Base-by-base conservation (phyloP, 345 rosid species). In the Linum trigynum region DNA sequence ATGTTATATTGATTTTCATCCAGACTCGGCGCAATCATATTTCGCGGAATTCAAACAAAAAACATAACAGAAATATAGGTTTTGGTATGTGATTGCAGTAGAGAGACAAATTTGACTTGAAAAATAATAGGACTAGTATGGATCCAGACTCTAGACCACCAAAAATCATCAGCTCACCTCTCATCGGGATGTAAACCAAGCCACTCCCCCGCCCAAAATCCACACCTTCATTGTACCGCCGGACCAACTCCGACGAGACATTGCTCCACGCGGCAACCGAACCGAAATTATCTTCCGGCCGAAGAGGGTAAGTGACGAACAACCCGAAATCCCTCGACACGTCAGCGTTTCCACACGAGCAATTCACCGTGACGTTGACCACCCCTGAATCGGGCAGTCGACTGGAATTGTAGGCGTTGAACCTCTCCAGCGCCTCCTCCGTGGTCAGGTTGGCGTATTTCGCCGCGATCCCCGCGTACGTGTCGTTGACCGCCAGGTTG, bases 241-340 rank as follows among this genome's bases (percentile, higher is more conserved):
- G 81, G 50, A 94, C 56, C 78, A 80, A 37, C 7, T 65, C 70
- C 55, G 76, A 62, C 17, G 74, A 3, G 17, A 88, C 64, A 82
- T 73, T 74, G 48, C 41, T 56, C 7, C 55, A 60, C 1, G 9
- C 51, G 23, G 96, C 84, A 16, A 90, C 63, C 17, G 85, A 64
- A 6, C 40, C 55, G 51, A 94, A 75, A 50, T 70, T 84, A 5
- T 94, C 90, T 32, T 12, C 79, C 4, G 73, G 74, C 67, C 85
- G 84, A 64, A 90, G 86, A 8, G 97, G 95, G 55, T 85, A 87
- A 2, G 95, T 85, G 16, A 74, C 38, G 57, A 90, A 87, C 78
- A 90, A 61, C 10, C 95, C 92, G 56, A 80, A 87, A 0, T 76
- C 78, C 69, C 75, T 76, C 0, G 90, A 84, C 50, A 87, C 75